Evolutionary conservation across 2,329 filamentous ascomycete species (phyloP).

Genomic region (Zasmidium citrigriseum): DNA sequence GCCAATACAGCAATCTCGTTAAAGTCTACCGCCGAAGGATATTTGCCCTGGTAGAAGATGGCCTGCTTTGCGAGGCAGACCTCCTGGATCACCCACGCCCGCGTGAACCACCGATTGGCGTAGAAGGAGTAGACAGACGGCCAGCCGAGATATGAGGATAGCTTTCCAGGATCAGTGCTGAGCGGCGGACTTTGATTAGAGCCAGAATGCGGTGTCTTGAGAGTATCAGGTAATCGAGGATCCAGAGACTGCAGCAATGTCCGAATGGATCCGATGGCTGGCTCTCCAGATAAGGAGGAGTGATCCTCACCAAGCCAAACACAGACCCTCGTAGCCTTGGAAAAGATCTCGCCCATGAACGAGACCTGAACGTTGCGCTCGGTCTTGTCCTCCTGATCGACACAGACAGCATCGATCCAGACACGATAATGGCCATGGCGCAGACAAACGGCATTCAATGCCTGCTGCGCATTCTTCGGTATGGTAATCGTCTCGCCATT

Average conservation of each 20-base stretch:
- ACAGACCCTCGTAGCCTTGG: constrained; percentile 1
- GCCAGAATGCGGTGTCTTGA: constrained; percentile 3
- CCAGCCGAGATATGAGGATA: constrained; percentile 2
- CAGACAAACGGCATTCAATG: neutral
- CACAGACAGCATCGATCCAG: constrained; percentile 19
- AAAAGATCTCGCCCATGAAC: constrained; percentile 16
- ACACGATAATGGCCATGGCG: constrained; percentile 6
- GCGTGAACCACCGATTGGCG: constrained; percentile 10
- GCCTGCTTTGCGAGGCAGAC: constrained; percentile 10
- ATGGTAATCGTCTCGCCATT: constrained; percentile 7
- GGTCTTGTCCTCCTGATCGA: constrained; percentile 10
- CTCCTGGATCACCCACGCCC: constrained; percentile 18
- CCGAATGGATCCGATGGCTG: neutral
- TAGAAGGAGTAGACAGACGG: constrained; percentile 2
- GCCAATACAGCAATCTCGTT: constrained; percentile 5
- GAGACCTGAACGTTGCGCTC: constrained; percentile 14
- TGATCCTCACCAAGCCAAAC: constrained; percentile 9
- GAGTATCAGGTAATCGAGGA: constrained; percentile 2
- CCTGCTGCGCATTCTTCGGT: constrained; percentile 1
- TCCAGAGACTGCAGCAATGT: constrained; percentile 3
- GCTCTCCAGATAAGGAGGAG: neutral
- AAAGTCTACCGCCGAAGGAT: constrained; percentile 6
- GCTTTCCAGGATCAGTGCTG: constrained; percentile 3
- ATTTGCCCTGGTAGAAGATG: constrained; percentile 10
- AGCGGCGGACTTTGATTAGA: constrained; percentile 3